Percentiles rank a stretch among this genome's conserved stretches.
These are phyloP conservation scores for Annulohypoxylon stygium DNA, from an alignment of 495 filamentous ascomycete genomes.

Conservation along the genomic window DNA sequence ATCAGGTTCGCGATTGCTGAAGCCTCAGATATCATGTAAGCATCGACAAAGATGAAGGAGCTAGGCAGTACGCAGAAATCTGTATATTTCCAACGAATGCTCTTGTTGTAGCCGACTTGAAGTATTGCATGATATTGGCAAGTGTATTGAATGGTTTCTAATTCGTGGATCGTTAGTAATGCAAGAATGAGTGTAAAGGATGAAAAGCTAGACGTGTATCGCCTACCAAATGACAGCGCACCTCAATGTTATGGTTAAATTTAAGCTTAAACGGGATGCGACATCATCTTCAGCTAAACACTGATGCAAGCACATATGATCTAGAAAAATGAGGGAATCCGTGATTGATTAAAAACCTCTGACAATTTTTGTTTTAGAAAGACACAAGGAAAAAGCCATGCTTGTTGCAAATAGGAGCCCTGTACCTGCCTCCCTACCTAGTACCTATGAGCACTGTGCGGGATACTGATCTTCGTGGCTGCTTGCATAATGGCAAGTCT, in stretches of 20 bases:
- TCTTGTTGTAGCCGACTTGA: too few species aligned
- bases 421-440: too few species aligned
- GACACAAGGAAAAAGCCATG: not conserved
- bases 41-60: too few species aligned
- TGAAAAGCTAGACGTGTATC: not conserved
- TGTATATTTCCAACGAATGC: too few species aligned
- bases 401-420: not conserved
- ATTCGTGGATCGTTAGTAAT: too few species aligned
- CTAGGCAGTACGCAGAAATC: too few species aligned
- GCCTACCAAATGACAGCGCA: not conserved
- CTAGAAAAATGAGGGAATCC: not conserved
- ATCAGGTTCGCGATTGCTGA: too few species aligned
- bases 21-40: too few species aligned
- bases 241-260: not conserved
- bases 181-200: not conserved
- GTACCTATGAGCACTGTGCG: not conserved
- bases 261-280: not conserved
- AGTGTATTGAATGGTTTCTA: too few species aligned
- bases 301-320: not conserved
- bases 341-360: not conserved
- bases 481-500: not conserved
- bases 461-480: not conserved
- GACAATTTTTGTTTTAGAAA: not conserved
- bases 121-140: too few species aligned
- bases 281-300: not conserved